Evolutionary conservation across 495 filamentous ascomycete genomes (phyloP).

Genomic region (Neurospora hispaniola): DNA sequence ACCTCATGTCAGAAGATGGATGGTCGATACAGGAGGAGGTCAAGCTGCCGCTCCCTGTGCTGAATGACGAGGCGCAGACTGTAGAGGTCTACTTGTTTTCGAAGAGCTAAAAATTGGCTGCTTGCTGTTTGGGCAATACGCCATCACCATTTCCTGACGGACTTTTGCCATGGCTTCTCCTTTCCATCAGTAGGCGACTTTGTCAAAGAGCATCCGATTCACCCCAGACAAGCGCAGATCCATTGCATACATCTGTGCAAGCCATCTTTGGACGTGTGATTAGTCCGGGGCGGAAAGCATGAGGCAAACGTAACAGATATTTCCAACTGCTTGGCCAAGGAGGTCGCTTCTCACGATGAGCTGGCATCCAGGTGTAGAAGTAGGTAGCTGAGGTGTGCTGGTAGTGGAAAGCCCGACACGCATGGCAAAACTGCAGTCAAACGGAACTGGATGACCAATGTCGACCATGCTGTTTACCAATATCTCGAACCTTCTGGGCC

Average conservation of each 20-base stretch:
- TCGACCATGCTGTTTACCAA: background rate
- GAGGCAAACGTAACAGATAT: background rate
- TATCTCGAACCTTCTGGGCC: background rate
- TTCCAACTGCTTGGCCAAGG: background rate
- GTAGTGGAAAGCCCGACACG: background rate
- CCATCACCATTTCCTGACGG: background rate
- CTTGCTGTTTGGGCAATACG: background rate
- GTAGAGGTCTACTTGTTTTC: conserved; percentile 51
- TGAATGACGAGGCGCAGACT: conserved; percentile 45
- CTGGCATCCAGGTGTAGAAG: background rate
- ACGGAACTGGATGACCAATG: background rate
- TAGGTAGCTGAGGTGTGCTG: background rate
- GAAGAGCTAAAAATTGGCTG: conserved; percentile 5
- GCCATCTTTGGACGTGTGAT: background rate
- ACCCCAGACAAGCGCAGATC: background rate
- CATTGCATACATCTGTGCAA: background rate
- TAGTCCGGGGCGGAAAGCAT: background rate
- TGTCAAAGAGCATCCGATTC: background rate
- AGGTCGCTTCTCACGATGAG: background rate
- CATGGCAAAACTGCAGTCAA: background rate
- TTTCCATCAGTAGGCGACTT: background rate
- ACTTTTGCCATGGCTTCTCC: background rate
- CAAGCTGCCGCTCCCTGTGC: conserved; percentile 44
- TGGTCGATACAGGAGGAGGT: conserved; percentile 41
- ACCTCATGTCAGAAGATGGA: conserved; percentile 52